Evolutionary conservation across 2,329 filamentous ascomycete species (phyloP).

Genomic region (Didymella glomerata): DNA sequence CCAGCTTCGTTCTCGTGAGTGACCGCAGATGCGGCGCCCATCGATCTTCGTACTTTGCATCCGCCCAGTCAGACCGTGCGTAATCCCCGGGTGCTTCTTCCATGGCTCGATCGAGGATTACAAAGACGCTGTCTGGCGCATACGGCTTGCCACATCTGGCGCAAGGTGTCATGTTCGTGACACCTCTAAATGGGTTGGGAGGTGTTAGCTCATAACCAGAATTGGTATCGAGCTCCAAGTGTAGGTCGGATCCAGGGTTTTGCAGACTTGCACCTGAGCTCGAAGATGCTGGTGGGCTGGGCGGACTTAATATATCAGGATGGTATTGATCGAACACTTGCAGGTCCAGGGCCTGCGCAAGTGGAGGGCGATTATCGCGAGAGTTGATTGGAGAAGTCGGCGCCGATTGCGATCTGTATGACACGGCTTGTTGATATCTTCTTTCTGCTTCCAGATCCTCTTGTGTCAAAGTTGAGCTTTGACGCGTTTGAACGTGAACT

Average conservation of each 20-base stretch:
- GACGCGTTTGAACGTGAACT: too few species aligned
- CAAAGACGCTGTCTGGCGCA: too few species aligned
- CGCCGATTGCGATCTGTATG: not conserved
- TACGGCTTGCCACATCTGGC: not conserved
- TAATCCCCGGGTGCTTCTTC: not conserved
- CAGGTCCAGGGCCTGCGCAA: too few species aligned
- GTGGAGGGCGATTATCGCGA: not conserved
- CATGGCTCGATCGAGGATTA: not conserved
- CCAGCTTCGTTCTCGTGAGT: not conserved
- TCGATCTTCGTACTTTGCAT: not conserved
- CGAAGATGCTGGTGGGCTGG: too few species aligned
- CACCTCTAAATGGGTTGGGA: too few species aligned
- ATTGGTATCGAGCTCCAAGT: not conserved
- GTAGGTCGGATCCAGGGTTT: not conserved
- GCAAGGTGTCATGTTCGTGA: not conserved
- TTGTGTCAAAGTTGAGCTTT: not conserved
- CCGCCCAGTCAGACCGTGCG: not conserved
- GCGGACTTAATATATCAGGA: too few species aligned
- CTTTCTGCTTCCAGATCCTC: not conserved
- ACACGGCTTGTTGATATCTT: not conserved
- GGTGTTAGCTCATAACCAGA: too few species aligned
- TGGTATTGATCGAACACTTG: too few species aligned
- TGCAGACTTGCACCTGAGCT: not conserved
- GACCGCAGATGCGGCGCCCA: not conserved
- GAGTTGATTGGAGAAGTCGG: not conserved